Percentiles rank a stretch among this genome's conserved stretches.
Evolutionary conservation across 371 early-diverging fungal genomes (phyloP).

Genomic region (Batkoa obscura): DNA sequence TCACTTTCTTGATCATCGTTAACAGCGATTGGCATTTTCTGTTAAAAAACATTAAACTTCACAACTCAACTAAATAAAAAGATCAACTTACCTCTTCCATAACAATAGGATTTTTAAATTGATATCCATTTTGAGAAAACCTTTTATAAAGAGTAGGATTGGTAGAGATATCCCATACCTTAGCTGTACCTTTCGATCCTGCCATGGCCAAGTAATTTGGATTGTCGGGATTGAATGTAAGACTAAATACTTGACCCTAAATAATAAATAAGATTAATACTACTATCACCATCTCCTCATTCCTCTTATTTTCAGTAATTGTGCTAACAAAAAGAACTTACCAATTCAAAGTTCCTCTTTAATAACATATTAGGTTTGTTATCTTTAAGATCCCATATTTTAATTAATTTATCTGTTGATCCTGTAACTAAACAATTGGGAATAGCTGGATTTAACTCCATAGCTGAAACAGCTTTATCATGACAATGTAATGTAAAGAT

Average conservation of each 20-base stretch:
- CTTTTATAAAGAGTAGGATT: constrained; percentile 10
- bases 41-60: no score
- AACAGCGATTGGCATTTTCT: no score
- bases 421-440: constrained; percentile 76
- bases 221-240: constrained; percentile 72
- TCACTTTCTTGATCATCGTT: no score
- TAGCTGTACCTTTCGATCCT: constrained; percentile 70
- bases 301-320: neutral
- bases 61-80: no score
- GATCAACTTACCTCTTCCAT: no score
- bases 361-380: constrained; percentile 56
- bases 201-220: constrained; percentile 65
- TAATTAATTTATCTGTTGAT: constrained; percentile 72
- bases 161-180: constrained; percentile 77
- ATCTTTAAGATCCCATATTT: constrained; percentile 75
- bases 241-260: constrained; percentile 64
- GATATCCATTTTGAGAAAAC: no score
- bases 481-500: constrained; percentile 81
- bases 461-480: constrained; percentile 64
- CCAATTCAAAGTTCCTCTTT: constrained; percentile 60
- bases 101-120: no score
- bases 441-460: constrained; percentile 62
- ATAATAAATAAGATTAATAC: neutral
- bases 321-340: neutral
- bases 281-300: no score